Base-by-base conservation (phyloP, 176 grass and related monocot genomes). In the Eragrostis nindensis region DNA sequence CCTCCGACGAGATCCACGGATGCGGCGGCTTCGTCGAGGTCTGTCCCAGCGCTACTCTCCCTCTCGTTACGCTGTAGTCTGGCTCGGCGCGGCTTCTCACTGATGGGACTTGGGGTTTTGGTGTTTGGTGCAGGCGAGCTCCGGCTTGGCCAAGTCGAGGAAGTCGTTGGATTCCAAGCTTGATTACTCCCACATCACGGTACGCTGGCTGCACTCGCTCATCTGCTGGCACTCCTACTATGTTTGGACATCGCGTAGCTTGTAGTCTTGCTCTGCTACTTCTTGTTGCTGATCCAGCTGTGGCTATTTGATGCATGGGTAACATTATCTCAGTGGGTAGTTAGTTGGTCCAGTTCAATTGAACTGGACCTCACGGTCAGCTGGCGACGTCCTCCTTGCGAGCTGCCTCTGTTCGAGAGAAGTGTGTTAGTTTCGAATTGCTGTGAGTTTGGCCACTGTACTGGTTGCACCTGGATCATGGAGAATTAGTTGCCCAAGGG, bases 1-100 rank as follows among this genome's bases (percentile, higher is more conserved):
- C 84, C 25, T 87, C 88, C 26, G 93, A 93, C 79, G 86, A 83
- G 86, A 99, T 99, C 84, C 89, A 91, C 59, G 97, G 97, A 75
- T 96, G 97, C 40, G 90, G 97, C 52, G 97, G 97, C 19, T 95
- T 99, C 84, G 88, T 99, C 17, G 86, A 99, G 90, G 94, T 97
- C 24, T 32, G 16, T 12, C 73, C 78, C 47, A 42, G 54, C 54
- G 54, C 54, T 14, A 38, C 59, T 2, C 54, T 47, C 38, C 6
- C 19, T 63, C 56, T 29, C 66, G 53, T 50, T 47, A 11, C 16
- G 39, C 60, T 87, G 72, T 74, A 30, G 40, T 77, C 40, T 22
- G 29, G 49, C n/a, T 71, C 22, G 24, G 38, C 14, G 39, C 60
- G 63, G 43, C 41, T 77, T 84, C 38, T 53, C 7, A 59, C 70